phyloP scores from a whole-genome alignment of 139 green algal species.

The Yamagishiella unicocca region DNA sequence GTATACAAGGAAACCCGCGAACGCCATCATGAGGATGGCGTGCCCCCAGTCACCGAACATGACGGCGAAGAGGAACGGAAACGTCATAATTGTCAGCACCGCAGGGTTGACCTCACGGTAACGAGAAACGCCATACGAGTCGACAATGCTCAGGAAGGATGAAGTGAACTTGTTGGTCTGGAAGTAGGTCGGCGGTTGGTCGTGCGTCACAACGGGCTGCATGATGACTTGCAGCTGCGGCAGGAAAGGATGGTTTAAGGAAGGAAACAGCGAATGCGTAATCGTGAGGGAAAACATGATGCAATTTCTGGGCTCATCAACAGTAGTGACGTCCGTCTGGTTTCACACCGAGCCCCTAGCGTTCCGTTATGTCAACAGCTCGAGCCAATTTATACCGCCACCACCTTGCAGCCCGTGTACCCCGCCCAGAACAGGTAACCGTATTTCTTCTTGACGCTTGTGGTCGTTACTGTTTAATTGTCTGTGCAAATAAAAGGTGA shows the following conservation, averaged over 20 bases:
- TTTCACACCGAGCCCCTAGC: too few species aligned
- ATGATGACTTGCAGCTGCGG: conserved; percentile 78
- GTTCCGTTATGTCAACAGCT: too few species aligned
- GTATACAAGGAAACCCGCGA: conserved; percentile 82
- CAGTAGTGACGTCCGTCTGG: too few species aligned
- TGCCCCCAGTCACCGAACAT: conserved; percentile 99
- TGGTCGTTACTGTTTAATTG: too few species aligned
- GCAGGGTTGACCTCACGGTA: conserved; percentile 97
- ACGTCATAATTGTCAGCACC: conserved; percentile 97
- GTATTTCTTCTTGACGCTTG: too few species aligned
- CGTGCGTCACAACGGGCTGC: conserved; percentile 84
- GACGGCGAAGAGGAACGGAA: conserved; percentile 99
- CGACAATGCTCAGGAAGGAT: conserved; percentile 96
- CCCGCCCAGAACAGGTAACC: too few species aligned
- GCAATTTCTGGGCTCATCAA: too few species aligned
- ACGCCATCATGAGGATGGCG: conserved; percentile 89
- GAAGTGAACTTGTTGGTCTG: conserved; percentile 90
- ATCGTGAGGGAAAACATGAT: too few species aligned
- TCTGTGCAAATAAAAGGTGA: too few species aligned
- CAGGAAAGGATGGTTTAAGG: background rate
- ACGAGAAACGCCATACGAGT: conserved; percentile 95
- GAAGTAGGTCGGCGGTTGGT: conserved; percentile 95
- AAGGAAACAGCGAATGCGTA: too few species aligned
- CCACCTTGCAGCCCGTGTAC: too few species aligned
- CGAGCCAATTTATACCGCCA: too few species aligned